Percentiles rank a stretch among this genome's conserved stretches.
phyloP scores from a whole-genome alignment of 345 rosid genomes.

The Geranium rotundifolium region DNA sequence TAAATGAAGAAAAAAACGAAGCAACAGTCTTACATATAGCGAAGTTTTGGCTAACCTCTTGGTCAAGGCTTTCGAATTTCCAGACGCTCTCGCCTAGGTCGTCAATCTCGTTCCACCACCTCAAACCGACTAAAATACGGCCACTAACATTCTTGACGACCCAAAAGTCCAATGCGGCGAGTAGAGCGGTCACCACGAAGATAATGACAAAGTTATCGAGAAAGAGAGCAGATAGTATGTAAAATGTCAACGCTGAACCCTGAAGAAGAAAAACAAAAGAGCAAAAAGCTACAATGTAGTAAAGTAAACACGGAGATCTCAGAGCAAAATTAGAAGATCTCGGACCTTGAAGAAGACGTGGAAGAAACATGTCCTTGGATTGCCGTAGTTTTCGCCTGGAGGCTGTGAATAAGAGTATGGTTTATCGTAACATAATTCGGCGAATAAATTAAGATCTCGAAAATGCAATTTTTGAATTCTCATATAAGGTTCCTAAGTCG shows the following conservation, averaged over 20 bases:
- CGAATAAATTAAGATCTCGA: too few relatives aligned
- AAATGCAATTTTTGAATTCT: too few relatives aligned
- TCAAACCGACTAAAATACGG: constrained; percentile 90
- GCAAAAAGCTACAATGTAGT: constrained; percentile 10
- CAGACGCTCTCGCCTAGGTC: constrained; percentile 93
- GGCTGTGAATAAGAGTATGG: constrained; percentile 36
- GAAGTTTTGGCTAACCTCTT: constrained; percentile 50
- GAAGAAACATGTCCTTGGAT: constrained; percentile 89
- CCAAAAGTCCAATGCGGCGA: too few relatives aligned
- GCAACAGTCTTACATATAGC: too few relatives aligned
- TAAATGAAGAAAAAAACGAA: too few relatives aligned
- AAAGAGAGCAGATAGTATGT: constrained; percentile 85
- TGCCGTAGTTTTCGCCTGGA: constrained; percentile 86
- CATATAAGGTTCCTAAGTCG: too few relatives aligned
- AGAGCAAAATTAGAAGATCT: constrained; percentile 2
- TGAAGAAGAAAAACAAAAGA: constrained; percentile 18
- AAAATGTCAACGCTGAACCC: constrained; percentile 91
- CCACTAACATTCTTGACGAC: constrained; percentile 69
- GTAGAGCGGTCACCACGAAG: constrained; percentile 70
- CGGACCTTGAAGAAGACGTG: constrained; percentile 82
- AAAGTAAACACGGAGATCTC: neutral
- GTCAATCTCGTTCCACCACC: constrained; percentile 99
- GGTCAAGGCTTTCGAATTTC: constrained; percentile 90
- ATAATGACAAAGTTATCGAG: constrained; percentile 82
- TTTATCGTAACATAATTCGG: too few relatives aligned